These are phyloP conservation scores for Salvia splendens DNA, from an alignment of 257 asterid genomes.

Conservation along the genomic window DNA sequence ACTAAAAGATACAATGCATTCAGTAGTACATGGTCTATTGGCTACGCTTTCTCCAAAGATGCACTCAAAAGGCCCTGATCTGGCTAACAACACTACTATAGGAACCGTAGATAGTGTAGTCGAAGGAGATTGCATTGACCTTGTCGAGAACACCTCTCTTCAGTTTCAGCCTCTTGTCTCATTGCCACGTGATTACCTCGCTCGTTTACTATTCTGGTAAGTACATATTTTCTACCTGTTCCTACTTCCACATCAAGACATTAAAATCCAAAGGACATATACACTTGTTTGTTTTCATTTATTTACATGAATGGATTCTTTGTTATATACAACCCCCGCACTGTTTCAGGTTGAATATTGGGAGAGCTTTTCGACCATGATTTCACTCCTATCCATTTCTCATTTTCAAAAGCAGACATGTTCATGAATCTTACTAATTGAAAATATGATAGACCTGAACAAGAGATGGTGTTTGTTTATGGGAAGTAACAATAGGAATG, in stretches of 20 bases:
- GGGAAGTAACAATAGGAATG: too few species aligned
- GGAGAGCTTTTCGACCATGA: too few species aligned
- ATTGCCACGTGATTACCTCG: conserved; percentile 86
- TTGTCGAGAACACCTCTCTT: conserved; percentile 82
- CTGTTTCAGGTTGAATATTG: too few species aligned
- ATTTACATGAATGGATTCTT: too few species aligned
- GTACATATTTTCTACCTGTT: conserved; percentile 21
- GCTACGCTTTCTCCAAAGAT: conserved; percentile 97
- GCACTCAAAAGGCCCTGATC: conserved; percentile 78
- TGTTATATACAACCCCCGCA: neutral
- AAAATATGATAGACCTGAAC: too few species aligned
- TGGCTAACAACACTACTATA: conserved; percentile 43
- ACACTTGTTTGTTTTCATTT: too few species aligned
- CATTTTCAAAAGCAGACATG: neutral
- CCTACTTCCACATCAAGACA: neutral
- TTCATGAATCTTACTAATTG: too few species aligned
- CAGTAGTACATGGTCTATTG: conserved; percentile 90
- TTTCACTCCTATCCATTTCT: neutral
- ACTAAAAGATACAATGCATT: conserved; percentile 70
- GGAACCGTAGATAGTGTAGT: conserved; percentile 49
- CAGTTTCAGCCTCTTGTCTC: conserved; percentile 85
- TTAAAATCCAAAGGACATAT: neutral
- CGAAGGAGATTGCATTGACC: conserved; percentile 72
- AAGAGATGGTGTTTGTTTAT: too few species aligned
- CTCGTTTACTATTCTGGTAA: conserved; percentile 86